Evolutionary conservation across 2,329 filamentous ascomycete genomes (phyloP).

Genomic region (Nemania abortiva): DNA sequence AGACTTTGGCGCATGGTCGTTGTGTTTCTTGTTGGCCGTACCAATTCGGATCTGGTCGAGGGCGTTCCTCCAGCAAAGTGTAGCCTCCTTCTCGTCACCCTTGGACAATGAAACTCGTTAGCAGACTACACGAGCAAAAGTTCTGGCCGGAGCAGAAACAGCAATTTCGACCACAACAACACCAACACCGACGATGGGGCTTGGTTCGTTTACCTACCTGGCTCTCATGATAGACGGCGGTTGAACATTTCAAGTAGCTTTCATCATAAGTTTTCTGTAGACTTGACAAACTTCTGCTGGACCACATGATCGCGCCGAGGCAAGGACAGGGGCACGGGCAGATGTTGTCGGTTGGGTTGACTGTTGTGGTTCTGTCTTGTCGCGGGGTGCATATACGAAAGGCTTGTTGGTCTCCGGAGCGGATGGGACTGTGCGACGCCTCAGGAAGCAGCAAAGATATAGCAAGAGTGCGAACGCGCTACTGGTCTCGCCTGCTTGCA

Average conservation of each 20-base stretch:
- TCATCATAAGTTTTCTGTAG: slow-evolving; percentile 99
- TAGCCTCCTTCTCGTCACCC: slow-evolving; percentile 91
- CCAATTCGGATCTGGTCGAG: slow-evolving; percentile 91
- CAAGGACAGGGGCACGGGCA: slow-evolving; percentile 1
- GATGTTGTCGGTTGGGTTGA: background rate
- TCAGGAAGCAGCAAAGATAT: slow-evolving; percentile 27
- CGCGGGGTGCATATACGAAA: slow-evolving; percentile 31
- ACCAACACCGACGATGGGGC: background rate
- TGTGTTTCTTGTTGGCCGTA: slow-evolving; percentile 79
- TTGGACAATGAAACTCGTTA: slow-evolving; percentile 53
- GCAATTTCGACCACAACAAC: no score
- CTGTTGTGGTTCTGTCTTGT: slow-evolving; percentile 18
- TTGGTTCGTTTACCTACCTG: slow-evolving; percentile 63
- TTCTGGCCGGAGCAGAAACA: background rate
- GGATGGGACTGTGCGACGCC: background rate
- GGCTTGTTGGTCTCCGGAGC: background rate
- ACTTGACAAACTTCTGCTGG: slow-evolving; percentile 70
- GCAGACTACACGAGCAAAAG: background rate
- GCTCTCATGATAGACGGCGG: slow-evolving; percentile 94
- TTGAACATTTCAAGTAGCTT: slow-evolving; percentile 93
- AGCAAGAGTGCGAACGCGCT: slow-evolving; percentile 22
- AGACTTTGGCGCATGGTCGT: slow-evolving; percentile 76
- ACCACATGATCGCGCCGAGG: slow-evolving; percentile 59
- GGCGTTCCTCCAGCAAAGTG: slow-evolving; percentile 89
- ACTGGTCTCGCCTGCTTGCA: slow-evolving; percentile 22